A percentile compares a stretch with the other conserved stretches of the same genome.
These are phyloP conservation scores for Candida boleticola DNA, from an alignment of 805 yeast species.

Conservation along the genomic window DNA sequence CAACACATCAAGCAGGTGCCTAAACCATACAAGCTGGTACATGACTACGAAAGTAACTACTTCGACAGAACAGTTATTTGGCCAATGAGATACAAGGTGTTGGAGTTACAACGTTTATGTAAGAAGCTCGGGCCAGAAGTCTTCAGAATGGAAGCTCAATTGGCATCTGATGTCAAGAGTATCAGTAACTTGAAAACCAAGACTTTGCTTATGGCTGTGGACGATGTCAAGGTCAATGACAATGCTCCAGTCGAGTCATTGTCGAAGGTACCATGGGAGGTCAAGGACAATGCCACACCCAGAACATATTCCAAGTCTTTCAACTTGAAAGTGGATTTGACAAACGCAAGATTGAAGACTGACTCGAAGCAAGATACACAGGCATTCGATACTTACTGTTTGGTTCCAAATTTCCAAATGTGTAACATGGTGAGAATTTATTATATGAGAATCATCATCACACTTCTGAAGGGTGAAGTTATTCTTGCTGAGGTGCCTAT, in stretches of 20 bases:
- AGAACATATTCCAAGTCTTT: slow-evolving; percentile 11
- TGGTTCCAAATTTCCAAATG: slow-evolving; percentile 39
- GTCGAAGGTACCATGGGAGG: slow-evolving; percentile 6
- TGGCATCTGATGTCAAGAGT: slow-evolving; percentile 29
- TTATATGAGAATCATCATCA: slow-evolving; percentile 12
- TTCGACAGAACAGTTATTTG: slow-evolving; percentile 21
- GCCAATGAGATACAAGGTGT: slow-evolving; percentile 19
- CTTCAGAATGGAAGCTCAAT: slow-evolving; percentile 26
- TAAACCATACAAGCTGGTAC: slow-evolving; percentile 17
- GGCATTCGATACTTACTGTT: slow-evolving; percentile 23
- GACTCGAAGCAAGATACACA: slow-evolving; percentile 9
- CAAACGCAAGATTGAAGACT: slow-evolving; percentile 10
- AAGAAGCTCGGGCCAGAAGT: slow-evolving; percentile 21
- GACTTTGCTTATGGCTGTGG: slow-evolving; percentile 21
- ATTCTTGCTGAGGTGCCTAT: background rate
- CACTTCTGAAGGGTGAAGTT: slow-evolving; percentile 4
- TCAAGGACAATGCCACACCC: slow-evolving; percentile 5
- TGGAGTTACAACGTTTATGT: slow-evolving; percentile 16
- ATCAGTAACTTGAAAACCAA: slow-evolving; percentile 25
- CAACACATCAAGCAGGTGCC: slow-evolving; percentile 6
- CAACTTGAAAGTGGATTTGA: slow-evolving; percentile 15
- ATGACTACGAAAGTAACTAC: slow-evolving; percentile 19
- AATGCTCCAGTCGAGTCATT: background rate
- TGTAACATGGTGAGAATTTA: slow-evolving; percentile 33
- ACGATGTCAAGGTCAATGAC: slow-evolving; percentile 12